Base-by-base conservation (phyloP, 331 rosid species). In the Quercus lobata region DNA sequence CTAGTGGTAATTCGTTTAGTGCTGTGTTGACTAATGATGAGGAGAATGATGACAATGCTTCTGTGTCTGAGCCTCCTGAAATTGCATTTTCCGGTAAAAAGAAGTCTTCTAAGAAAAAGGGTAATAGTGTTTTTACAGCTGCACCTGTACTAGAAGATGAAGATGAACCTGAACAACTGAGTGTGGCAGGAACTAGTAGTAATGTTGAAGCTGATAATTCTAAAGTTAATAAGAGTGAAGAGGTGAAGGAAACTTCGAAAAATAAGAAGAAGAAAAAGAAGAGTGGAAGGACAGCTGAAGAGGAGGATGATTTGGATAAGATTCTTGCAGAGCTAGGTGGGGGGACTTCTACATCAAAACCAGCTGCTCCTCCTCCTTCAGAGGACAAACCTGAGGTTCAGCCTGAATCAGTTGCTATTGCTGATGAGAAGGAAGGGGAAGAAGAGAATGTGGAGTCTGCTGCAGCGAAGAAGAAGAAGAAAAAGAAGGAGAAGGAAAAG, bases 291-390 rank as follows among this genome's bases (percentile, higher is more conserved):
- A 96, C 97, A 75, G 97, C 88, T 73, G 91, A 93, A 80, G 99
- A 96, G 88, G 99, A 96, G 90, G 99, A 96, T 49, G 99, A 96
- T 88, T 86, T 96, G 81, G 99, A 93, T 63, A 89, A 79, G 82
- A 80, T 96, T 86, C 98, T 96, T 76, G 98, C 98, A 34, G 99
- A 96, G 90, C 97, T 96, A 71, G 98, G 97, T 35, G 97, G 86
- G 74, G 84, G 55, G 46, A 83, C 91, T 78, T 7, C 85, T 21
- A 19, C 35, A 24, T 77, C 83, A 37, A 91, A 87, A 76, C 62
- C 90, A 58, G 83, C 86, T 18, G 61, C 84, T 53, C 78, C 86
- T 83, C 84, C 80, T 1, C 76, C 74, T 1, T 80, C 75, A 78
- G 97, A 82, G 65, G 92, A 84, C 77, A 81, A 87, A 68, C 89